These are phyloP conservation scores for Alternaria brassicicola DNA, from an alignment of 2,329 filamentous ascomycete genomes.

Conservation along the genomic window DNA sequence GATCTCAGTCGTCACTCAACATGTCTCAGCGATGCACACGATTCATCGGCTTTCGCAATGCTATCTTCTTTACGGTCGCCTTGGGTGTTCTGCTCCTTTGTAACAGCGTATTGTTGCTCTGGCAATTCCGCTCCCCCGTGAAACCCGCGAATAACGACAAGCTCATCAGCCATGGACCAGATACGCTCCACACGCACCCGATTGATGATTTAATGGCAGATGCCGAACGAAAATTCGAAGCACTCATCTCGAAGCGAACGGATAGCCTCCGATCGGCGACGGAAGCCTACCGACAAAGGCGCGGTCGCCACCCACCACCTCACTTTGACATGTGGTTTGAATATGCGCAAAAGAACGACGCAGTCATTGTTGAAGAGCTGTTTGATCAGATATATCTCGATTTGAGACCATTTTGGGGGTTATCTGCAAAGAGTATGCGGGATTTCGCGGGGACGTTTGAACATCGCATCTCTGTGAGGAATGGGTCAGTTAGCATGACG, in stretches of 20 bases:
- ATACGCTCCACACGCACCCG: slow-evolving; percentile 34
- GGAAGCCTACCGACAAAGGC: slow-evolving; percentile 50
- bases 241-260: slow-evolving; percentile 46
- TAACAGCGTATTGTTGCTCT: slow-evolving; percentile 45
- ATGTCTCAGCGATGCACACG: slow-evolving; percentile 1
- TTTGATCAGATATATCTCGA: slow-evolving; percentile 61
- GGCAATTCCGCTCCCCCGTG: slow-evolving; percentile 5
- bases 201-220: slow-evolving; percentile 48
- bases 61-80: slow-evolving; percentile 59
- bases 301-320: slow-evolving; percentile 59
- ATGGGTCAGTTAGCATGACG: slow-evolving; percentile 44
- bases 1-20: background rate
- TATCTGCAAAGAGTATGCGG: slow-evolving; percentile 51
- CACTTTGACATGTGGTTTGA: slow-evolving; percentile 57
- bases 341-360: slow-evolving; percentile 51
- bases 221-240: slow-evolving; percentile 41
- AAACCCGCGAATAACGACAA: background rate
- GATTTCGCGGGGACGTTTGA: slow-evolving; percentile 49
- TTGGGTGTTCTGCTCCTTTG: slow-evolving; percentile 72
- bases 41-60: slow-evolving; percentile 47
- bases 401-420: slow-evolving; percentile 57
- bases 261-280: slow-evolving; percentile 48
- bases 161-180: background rate
- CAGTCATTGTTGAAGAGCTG: slow-evolving; percentile 57
- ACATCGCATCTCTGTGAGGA: slow-evolving; percentile 50